Conservation (phyloP, 441 rosid genomes). For the Populus hybrid region DNA sequence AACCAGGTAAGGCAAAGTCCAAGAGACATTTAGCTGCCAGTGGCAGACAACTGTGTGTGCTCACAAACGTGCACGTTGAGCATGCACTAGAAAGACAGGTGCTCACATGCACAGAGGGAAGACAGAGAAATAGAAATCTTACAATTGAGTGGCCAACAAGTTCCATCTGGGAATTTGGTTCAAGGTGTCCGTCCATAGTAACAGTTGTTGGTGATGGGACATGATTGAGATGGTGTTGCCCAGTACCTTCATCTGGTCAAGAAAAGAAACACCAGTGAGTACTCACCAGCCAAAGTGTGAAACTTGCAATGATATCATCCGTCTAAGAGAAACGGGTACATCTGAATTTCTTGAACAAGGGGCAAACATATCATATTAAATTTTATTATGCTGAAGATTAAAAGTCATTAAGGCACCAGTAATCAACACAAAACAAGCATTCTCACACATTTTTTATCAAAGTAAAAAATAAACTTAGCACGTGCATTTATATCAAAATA, state of each 20-base stretch:
- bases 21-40: not conserved
- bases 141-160: constrained; percentile 67
- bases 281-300: not conserved
- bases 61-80: not conserved
- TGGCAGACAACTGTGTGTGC: not conserved
- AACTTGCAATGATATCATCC: not conserved
- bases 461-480: not conserved
- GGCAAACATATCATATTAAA: not conserved
- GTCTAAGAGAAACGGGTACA: not conserved
- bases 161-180: constrained; percentile 52
- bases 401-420: not conserved
- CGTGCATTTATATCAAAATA: not conserved
- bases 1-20: not conserved
- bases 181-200: constrained; percentile 34
- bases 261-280: constrained; percentile 4
- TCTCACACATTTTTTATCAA: not conserved
- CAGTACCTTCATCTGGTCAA: constrained; percentile 40
- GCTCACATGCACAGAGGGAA: not conserved
- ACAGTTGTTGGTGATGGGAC: constrained; percentile 24
- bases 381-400: not conserved
- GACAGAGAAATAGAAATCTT: constrained; percentile 22
- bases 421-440: not conserved
- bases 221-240: constrained; percentile 29
- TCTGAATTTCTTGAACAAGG: not conserved
- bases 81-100: not conserved